phyloP scores from a whole-genome alignment of 2,329 filamentous ascomycete genomes.

The Fusarium graminum region DNA sequence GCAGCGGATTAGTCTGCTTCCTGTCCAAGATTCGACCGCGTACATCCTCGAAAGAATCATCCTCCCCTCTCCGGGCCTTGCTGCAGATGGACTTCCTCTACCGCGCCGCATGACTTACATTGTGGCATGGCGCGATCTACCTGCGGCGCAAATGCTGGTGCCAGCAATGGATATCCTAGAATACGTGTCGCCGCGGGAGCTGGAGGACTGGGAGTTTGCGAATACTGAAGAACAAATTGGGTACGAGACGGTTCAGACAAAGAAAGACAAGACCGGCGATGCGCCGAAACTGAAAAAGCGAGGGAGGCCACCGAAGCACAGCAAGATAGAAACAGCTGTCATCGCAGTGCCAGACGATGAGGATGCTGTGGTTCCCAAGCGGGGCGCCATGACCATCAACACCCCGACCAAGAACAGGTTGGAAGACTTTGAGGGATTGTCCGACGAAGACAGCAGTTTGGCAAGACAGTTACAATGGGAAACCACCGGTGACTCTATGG shows the following conservation, averaged over 20 bases:
- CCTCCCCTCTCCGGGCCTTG: slow-evolving; percentile 54
- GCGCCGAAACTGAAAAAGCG: slow-evolving; percentile 41
- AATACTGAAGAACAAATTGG: slow-evolving; percentile 59
- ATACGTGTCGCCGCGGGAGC: slow-evolving; percentile 68
- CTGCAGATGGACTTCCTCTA: slow-evolving; percentile 53
- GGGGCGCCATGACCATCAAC: slow-evolving; percentile 53
- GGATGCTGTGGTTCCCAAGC: slow-evolving; percentile 46
- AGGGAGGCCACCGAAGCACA: slow-evolving; percentile 51
- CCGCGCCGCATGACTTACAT: slow-evolving; percentile 65
- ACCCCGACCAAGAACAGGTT: slow-evolving; percentile 54
- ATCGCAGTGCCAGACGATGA: slow-evolving; percentile 48
- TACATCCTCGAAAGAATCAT: slow-evolving; percentile 69
- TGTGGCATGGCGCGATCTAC: slow-evolving; percentile 67
- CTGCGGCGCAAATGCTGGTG: slow-evolving; percentile 62
- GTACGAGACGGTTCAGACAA: slow-evolving; percentile 52
- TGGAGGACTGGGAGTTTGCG: slow-evolving; percentile 70
- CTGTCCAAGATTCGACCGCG: slow-evolving; percentile 64
- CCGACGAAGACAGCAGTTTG: slow-evolving; percentile 50
- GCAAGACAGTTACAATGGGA: slow-evolving; percentile 50
- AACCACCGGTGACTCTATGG: slow-evolving; percentile 11
- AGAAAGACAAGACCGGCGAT: slow-evolving; percentile 44
- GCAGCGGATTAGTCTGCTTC: slow-evolving; percentile 62
- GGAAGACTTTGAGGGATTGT: slow-evolving; percentile 50
- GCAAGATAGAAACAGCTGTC: slow-evolving; percentile 51
- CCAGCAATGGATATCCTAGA: slow-evolving; percentile 64